Evolutionary conservation across 768 basidiomycete genomes (phyloP), one percentile per base, ranked within the genome.

Genomic region (Grammothele lineata): DNA sequence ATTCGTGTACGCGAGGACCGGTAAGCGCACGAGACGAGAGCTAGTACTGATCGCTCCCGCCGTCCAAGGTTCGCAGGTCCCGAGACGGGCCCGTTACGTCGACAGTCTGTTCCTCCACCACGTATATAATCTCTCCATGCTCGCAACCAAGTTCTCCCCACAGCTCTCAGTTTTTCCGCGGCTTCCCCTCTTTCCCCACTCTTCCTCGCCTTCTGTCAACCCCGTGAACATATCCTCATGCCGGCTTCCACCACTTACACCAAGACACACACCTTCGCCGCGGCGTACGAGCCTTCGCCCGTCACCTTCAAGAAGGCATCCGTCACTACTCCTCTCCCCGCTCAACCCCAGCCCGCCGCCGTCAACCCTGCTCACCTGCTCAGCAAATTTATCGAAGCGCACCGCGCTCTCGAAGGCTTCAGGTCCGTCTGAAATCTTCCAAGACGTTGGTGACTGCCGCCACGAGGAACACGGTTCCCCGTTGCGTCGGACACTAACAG

Each of bases 361-460:
- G 39, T 17, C 35, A 14, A 30, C 7, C 8, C 53, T 19, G 39
- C 59, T 3, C 60, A 69, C 17, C 66, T 87, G 40, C 59, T 88
- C 40, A 57, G 70, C 8, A 73, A 72, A 24, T 90, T 86, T 60
- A 61, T 85, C 40, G 69, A 74, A 6, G 78, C 80, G 18, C 68
- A 73, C 58, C 72, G 71, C 55, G 84, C 88, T 38, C 77, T 88
- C 23, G 76, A 85, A 53, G 57, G 60, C 15, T 81, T 84, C 72
- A 80, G 73, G 85, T 87, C 39, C 35, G 35, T 36, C 27, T 30
- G 8, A 7, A 17, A 6, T 36, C 17, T 14, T 36, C 35, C n/a
- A 15, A 9, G 30, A 32, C 17, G 12, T 36, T 36, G 35, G 35
- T 17, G 18, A 36, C 17, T 17, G 6, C 35, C n/a, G 7, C 15